Conservation (phyloP, 23 red algal species). For the Gracilaria caudata region DNA sequence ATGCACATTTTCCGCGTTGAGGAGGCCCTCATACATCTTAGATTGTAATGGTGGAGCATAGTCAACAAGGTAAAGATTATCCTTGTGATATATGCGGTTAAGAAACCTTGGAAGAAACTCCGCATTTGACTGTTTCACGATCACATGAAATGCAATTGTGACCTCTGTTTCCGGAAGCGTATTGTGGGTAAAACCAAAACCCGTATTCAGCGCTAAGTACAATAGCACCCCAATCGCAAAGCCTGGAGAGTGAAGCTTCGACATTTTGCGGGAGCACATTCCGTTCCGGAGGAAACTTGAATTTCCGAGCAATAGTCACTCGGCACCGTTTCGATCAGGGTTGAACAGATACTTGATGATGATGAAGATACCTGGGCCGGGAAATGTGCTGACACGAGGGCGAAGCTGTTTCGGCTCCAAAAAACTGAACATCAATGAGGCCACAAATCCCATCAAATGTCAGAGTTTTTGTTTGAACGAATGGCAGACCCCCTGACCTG, state of each 20-base stretch:
- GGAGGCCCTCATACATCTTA: neutral
- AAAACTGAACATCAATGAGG: no score
- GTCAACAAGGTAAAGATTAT: conserved; percentile 51
- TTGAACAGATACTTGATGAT: no score
- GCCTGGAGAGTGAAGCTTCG: neutral
- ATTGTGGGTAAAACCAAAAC: neutral
- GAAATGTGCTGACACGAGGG: no score
- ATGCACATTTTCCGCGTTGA: conserved; percentile 29
- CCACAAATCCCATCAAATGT: no score
- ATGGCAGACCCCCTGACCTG: no score
- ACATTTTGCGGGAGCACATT: neutral
- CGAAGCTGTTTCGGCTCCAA: no score
- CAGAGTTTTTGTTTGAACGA: no score
- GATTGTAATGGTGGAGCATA: conserved; percentile 29
- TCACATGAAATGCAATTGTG: conserved; percentile 64
- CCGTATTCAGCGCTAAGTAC: neutral
- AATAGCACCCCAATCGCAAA: neutral
- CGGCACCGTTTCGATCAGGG: no score
- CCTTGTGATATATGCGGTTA: conserved; percentile 44
- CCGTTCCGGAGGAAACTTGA: neutral
- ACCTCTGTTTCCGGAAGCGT: conserved; percentile 11
- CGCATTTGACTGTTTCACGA: conserved; percentile 26
- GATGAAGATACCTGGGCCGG: no score
- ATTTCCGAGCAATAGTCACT: no score
- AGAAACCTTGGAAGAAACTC: conserved; percentile 38